A percentile compares a stretch with the other conserved stretches of the same genome.
These are phyloP conservation scores for Yamadazyma philogaea DNA, from an alignment of 805 yeast genomes.

Conservation along the genomic window DNA sequence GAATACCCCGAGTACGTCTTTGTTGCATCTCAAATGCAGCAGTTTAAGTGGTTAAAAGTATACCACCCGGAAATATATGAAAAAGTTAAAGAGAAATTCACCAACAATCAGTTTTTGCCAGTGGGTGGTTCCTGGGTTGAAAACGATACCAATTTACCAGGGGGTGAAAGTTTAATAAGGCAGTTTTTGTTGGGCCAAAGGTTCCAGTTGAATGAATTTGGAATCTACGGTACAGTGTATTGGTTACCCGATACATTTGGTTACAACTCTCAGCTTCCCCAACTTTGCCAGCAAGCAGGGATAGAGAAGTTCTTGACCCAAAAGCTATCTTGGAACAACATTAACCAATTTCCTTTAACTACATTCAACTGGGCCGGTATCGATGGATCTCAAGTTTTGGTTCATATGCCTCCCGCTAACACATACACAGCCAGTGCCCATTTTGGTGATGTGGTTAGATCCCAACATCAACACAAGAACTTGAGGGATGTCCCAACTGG, in stretches of 20 bases:
- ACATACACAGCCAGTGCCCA: conserved; percentile 93
- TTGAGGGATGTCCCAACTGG: conserved; percentile 78
- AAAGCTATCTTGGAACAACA: conserved; percentile 94
- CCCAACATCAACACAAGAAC: conserved; percentile 79
- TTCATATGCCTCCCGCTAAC: conserved; percentile 97
- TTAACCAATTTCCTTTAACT: conserved; percentile 82
- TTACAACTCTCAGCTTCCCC: conserved; percentile 93
- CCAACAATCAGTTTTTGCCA: conserved; percentile 75
- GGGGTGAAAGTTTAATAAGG: conserved; percentile 85
- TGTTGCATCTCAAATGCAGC: conserved; percentile 96
- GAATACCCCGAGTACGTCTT: conserved; percentile 89
- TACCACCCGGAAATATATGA: conserved; percentile 82
- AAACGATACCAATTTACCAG: conserved; percentile 93
- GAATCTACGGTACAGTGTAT: conserved; percentile 66
- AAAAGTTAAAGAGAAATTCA: conserved; percentile 61
- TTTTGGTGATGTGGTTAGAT: conserved; percentile 86
- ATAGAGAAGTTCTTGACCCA: conserved; percentile 86
- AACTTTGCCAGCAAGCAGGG: conserved; percentile 82
- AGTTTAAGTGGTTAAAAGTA: conserved; percentile 83
- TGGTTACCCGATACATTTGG: conserved; percentile 99
- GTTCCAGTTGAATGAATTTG: conserved; percentile 77
- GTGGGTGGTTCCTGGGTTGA: conserved; percentile 99
- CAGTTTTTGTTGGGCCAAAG: conserved; percentile 91
- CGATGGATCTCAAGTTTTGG: conserved; percentile 88
- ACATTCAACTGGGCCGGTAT: conserved; percentile 95